Conservation (phyloP, 306 rosid species). For the Casuarina equisetifolia region DNA sequence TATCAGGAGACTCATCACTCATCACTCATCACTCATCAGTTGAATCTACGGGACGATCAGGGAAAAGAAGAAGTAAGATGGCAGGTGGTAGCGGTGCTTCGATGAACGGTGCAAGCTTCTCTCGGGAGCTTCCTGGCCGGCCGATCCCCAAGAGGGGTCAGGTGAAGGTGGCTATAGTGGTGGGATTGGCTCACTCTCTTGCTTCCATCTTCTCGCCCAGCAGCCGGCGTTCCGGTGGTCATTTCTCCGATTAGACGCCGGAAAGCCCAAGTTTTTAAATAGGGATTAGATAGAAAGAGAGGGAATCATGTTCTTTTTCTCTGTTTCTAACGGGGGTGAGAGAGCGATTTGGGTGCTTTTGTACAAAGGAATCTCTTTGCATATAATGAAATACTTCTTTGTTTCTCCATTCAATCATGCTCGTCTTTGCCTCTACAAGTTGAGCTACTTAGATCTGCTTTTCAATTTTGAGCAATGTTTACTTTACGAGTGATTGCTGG, state of each 20-base stretch:
- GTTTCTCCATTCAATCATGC: neutral
- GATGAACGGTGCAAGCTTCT: constrained; percentile 35
- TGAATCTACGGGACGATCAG: neutral
- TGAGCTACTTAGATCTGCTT: too few relatives aligned
- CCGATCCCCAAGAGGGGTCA: constrained; percentile 70
- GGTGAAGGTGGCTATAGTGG: constrained; percentile 59
- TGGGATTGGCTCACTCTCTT: constrained; percentile 60
- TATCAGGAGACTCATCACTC: too few relatives aligned
- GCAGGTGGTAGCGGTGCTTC: constrained; percentile 31
- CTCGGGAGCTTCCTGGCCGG: constrained; percentile 35
- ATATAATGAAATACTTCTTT: neutral
- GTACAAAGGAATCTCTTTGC: neutral
- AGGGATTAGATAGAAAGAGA: neutral
- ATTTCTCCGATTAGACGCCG: neutral
- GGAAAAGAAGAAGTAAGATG: constrained; percentile 19
- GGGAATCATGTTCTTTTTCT: neutral
- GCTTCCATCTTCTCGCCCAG: constrained; percentile 58
- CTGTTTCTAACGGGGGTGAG: neutral
- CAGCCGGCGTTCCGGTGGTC: neutral
- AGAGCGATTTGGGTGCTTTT: neutral
- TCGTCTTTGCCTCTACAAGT: neutral
- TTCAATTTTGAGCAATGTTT: too few relatives aligned
- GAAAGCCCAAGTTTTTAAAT: neutral
- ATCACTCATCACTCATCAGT: too few relatives aligned
- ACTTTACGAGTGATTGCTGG: too few relatives aligned